Percentiles rank a stretch among this genome's conserved stretches.
These are phyloP conservation scores for Leishmania tropica DNA, from an alignment of 208 protist species.

Conservation along the genomic window DNA sequence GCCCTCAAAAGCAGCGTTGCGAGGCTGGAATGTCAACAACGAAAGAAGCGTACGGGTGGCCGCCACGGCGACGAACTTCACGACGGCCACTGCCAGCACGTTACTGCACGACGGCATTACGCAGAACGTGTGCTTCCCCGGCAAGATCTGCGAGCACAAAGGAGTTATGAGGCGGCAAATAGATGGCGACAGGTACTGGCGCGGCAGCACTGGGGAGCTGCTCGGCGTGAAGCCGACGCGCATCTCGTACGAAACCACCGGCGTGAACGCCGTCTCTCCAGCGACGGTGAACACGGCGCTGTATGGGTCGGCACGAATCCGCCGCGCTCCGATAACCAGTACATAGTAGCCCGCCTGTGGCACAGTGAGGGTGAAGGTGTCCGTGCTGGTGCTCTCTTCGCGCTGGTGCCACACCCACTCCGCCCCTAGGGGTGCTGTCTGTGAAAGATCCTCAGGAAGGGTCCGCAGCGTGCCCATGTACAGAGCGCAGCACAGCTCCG, in stretches of 20 bases:
- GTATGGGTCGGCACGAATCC: slow-evolving; percentile 76
- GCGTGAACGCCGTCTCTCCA: slow-evolving; percentile 46
- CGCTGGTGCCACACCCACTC: slow-evolving; percentile 89
- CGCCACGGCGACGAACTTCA: slow-evolving; percentile 15
- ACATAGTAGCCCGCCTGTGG: slow-evolving; percentile 77
- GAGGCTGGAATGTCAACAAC: slow-evolving; percentile 59
- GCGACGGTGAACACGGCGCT: slow-evolving; percentile 34
- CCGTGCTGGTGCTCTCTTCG: slow-evolving; percentile 45
- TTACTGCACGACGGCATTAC: slow-evolving; percentile 90
- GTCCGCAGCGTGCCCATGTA: slow-evolving; percentile 61
- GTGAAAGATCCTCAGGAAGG: slow-evolving; percentile 47
- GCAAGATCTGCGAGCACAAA: slow-evolving; percentile 46
- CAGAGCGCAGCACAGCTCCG: slow-evolving; percentile 80
- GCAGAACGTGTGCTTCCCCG: slow-evolving; percentile 47
- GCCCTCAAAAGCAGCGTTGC: slow-evolving; percentile 51
- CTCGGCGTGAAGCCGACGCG: slow-evolving; percentile 75
- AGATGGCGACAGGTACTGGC: slow-evolving; percentile 71
- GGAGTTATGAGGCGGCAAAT: slow-evolving; percentile 77
- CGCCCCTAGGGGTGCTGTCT: slow-evolving; percentile 40
- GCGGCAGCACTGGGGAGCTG: slow-evolving; percentile 58
- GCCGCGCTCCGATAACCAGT: slow-evolving; percentile 67
- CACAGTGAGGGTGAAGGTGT: slow-evolving; percentile 86
- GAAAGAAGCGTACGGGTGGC: slow-evolving; percentile 39
- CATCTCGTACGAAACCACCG: slow-evolving; percentile 72
- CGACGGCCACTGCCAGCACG: slow-evolving; percentile 69